These are phyloP conservation scores for Claviceps africana DNA, from an alignment of 2,329 filamentous ascomycete species.

Conservation along the genomic window DNA sequence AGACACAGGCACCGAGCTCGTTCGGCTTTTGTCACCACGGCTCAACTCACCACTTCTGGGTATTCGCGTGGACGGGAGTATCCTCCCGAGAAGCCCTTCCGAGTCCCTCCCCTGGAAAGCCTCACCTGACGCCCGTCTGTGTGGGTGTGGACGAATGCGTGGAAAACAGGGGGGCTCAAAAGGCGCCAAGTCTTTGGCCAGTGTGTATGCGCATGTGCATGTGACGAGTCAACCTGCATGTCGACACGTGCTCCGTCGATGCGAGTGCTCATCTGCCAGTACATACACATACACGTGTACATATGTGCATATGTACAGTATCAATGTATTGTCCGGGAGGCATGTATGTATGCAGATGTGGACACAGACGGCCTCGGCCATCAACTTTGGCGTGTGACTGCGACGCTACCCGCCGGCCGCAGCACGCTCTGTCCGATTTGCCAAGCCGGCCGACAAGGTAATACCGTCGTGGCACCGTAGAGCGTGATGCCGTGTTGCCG, in stretches of 20 bases:
- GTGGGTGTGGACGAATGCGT: constrained; percentile 1
- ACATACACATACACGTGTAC: too few relatives aligned
- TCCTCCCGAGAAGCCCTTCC: too few relatives aligned
- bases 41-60: not conserved
- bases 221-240: not conserved
- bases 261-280: too few relatives aligned
- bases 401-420: not conserved
- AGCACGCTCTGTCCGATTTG: not conserved
- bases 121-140: not conserved
- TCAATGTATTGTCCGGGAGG: too few relatives aligned
- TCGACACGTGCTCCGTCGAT: not conserved
- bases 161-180: not conserved
- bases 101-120: constrained; percentile 3
- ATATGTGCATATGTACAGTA: too few relatives aligned
- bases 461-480: not conserved
- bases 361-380: not conserved
- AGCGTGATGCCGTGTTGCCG: not conserved
- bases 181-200: not conserved
- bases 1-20: not conserved
- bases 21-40: too few relatives aligned
- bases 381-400: not conserved
- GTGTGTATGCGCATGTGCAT: not conserved
- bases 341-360: too few relatives aligned
- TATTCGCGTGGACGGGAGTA: constrained; percentile 1
- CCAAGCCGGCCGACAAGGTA: not conserved